Evolutionary conservation across 768 basidiomycete species (phyloP).

Genomic region (Ramaria rubella): DNA sequence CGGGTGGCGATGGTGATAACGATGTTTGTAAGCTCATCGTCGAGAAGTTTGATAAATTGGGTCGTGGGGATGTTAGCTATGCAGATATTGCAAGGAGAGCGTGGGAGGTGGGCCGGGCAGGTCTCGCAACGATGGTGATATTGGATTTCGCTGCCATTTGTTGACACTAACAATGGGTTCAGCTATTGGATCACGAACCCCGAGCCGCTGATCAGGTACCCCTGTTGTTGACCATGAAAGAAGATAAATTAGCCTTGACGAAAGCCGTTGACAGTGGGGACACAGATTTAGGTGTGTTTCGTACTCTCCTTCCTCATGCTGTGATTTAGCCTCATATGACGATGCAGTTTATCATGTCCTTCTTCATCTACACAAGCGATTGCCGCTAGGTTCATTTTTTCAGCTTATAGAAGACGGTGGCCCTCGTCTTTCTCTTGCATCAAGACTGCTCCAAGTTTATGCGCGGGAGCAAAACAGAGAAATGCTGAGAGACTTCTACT

Average conservation of each 20-base stretch:
- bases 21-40: conserved; percentile 79
- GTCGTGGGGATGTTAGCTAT: conserved; percentile 76
- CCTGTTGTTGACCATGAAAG: conserved; percentile 88
- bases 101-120: conserved; percentile 79
- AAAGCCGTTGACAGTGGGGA: conserved; percentile 95
- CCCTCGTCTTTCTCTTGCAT: conserved; percentile 62
- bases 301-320: conserved; percentile 2
- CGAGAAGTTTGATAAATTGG: conserved; percentile 80
- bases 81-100: conserved; percentile 92
- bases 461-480: conserved; percentile 85
- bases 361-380: conserved; percentile 74
- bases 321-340: no score
- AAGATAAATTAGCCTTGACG: conserved; percentile 77
- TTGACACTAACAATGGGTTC: not conserved
- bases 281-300: conserved; percentile 85
- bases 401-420: conserved; percentile 90
- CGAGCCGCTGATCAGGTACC: conserved; percentile 90
- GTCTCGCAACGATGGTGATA: conserved; percentile 76
- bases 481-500: conserved; percentile 94
- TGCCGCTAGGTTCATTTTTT: conserved; percentile 90
- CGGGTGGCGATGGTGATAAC: conserved; percentile 57
- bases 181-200: conserved; percentile 90
- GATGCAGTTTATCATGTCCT: conserved; percentile 87
- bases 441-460: conserved; percentile 80
- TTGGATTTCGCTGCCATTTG: not conserved